Conservation (phyloP, 2,329 filamentous ascomycete genomes). For the Tolypocladium pustulatum region DNA sequence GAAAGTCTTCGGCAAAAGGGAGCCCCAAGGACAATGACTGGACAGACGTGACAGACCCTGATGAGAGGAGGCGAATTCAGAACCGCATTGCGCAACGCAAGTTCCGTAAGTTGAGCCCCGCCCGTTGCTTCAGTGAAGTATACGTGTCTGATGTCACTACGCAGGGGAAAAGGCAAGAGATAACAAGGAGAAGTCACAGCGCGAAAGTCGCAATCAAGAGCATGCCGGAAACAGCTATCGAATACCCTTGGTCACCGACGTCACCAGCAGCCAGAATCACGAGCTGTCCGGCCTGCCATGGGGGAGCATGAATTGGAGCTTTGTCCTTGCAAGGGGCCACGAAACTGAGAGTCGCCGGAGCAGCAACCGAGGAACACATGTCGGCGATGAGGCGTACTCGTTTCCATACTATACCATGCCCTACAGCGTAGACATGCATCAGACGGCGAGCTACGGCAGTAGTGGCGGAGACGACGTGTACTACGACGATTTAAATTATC, state of each 20-base stretch:
- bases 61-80: conserved; percentile 63
- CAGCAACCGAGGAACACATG: conserved; percentile 26
- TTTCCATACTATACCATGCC: conserved; percentile 16
- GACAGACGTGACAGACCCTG: conserved; percentile 58
- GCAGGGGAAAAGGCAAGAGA: conserved; percentile 61
- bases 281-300: conserved; percentile 58
- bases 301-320: conserved; percentile 56
- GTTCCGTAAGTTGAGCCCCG: conserved; percentile 46
- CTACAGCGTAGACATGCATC: conserved; percentile 11
- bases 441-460: conserved; percentile 21
- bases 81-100: conserved; percentile 68
- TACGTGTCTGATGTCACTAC: conserved; percentile 1
- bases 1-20: conserved; percentile 25
- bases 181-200: conserved; percentile 53
- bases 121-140: neutral
- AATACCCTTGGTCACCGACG: conserved; percentile 46
- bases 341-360: conserved; percentile 34
- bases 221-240: conserved; percentile 55
- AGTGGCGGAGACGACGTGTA: conserved; percentile 22
- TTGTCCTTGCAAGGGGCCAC: conserved; percentile 39
- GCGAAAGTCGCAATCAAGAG: conserved; percentile 52
- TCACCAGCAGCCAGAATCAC: conserved; percentile 34
- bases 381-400: conserved; percentile 22
- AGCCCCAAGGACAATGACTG: conserved; percentile 49
- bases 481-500: conserved; percentile 17